These are phyloP conservation scores for Botrytis fragariae DNA, from an alignment of 2,329 filamentous ascomycete genomes.

Conservation along the genomic window DNA sequence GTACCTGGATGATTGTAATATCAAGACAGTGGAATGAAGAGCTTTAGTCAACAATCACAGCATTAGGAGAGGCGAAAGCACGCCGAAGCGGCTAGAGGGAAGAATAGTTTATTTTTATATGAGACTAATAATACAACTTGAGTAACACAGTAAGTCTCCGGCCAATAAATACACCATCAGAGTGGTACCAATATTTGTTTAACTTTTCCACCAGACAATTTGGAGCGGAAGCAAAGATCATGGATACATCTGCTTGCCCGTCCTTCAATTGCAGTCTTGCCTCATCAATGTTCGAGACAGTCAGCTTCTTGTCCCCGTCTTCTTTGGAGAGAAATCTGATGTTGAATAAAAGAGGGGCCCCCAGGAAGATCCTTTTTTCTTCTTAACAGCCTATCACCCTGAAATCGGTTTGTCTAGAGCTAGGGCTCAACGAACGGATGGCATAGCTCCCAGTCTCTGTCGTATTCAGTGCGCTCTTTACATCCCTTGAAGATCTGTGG, in stretches of 20 bases:
- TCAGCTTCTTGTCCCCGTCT: background rate
- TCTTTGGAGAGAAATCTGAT: background rate
- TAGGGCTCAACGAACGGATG: conserved; percentile 42
- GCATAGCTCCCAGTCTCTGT: conserved; percentile 43
- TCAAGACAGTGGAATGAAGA: no score
- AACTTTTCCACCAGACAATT: background rate
- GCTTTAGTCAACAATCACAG: background rate
- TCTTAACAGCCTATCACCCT: background rate
- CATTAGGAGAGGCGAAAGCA: background rate
- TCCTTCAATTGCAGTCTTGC: background rate
- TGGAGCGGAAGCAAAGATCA: background rate
- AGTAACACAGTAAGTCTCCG: background rate
- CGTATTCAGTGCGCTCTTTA: conserved; percentile 42
- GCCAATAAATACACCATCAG: background rate
- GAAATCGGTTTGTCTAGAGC: conserved; percentile 37
- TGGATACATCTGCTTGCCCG: background rate
- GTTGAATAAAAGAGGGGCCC: background rate
- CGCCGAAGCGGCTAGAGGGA: background rate
- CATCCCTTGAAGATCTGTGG: conserved; percentile 45
- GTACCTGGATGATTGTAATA: background rate
- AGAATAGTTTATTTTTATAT: background rate
- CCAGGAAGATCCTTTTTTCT: background rate
- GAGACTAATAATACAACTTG: background rate
- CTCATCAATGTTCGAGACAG: background rate
- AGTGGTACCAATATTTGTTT: background rate